Percentiles rank a stretch among this genome's conserved stretches.
These are phyloP conservation scores for Mallotus repandus DNA, from an alignment of 441 rosid species.

Conservation along the genomic window DNA sequence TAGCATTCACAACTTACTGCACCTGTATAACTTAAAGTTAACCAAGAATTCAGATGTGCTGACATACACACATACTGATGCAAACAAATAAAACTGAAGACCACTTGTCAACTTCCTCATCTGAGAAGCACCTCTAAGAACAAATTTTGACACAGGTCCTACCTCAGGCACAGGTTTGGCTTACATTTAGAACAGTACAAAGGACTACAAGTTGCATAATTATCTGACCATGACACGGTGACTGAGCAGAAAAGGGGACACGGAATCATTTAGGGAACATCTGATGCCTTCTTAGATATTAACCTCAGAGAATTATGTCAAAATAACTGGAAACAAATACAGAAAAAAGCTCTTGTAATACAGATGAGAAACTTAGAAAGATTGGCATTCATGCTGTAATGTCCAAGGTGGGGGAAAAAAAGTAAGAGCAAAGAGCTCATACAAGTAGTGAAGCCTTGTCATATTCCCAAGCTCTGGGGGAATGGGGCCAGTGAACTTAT, in stretches of 20 bases:
- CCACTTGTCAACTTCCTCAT: too few species aligned
- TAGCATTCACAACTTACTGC: too few species aligned
- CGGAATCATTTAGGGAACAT: background rate
- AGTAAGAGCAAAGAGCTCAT: conserved; percentile 21
- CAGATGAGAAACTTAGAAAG: too few species aligned
- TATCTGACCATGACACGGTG: background rate
- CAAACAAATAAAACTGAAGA: too few species aligned
- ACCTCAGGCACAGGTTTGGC: background rate
- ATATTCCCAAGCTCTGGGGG: conserved; percentile 96
- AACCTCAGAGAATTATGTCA: background rate
- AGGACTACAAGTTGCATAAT: background rate
- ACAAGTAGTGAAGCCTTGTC: conserved; percentile 95
- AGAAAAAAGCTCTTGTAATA: background rate
- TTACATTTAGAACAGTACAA: background rate
- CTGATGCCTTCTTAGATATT: background rate
- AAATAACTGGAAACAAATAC: background rate
- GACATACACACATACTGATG: too few species aligned
- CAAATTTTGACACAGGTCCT: background rate
- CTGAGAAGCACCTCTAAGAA: background rate
- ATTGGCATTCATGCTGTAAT: background rate
- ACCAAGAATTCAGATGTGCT: background rate
- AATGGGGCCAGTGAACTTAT: conserved; percentile 72
- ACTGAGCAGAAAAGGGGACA: background rate
- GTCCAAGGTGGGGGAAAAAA: background rate
- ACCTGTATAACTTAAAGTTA: too few species aligned